A percentile compares a stretch with the other conserved stretches of the same genome.
Evolutionary conservation across 495 filamentous ascomycete species (phyloP).

Genomic region (Talaromyces proteolyticus): DNA sequence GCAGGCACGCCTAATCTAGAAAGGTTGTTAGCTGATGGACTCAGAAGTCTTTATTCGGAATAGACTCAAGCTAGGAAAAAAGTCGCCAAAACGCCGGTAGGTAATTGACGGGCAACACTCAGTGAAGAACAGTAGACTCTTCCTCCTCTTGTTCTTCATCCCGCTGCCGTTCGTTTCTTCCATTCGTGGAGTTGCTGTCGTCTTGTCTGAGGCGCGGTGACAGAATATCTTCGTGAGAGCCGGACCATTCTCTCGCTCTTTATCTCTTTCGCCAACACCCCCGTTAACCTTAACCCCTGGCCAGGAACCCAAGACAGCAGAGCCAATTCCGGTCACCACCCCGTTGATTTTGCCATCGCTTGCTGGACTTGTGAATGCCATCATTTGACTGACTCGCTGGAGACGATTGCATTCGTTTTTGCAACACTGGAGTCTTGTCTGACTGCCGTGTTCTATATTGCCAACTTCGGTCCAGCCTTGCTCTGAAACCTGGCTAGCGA

Average conservation of each 20-base stretch:
- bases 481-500: no score
- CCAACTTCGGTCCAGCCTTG: no score
- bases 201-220: slow-evolving; percentile 2
- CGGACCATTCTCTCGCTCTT: slow-evolving; percentile 1
- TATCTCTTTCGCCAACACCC: background rate
- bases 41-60: background rate
- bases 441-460: no score
- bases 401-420: background rate
- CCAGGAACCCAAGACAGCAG: slow-evolving; percentile 8
- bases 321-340: background rate
- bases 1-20: slow-evolving; percentile 1
- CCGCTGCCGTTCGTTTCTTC: slow-evolving; percentile 7
- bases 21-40: slow-evolving; percentile 3
- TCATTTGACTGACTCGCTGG: background rate
- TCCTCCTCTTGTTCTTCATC: background rate
- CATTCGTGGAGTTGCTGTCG: background rate
- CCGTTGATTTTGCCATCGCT: slow-evolving; percentile 16
- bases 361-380: slow-evolving; percentile 28
- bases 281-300: slow-evolving; percentile 9
- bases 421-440: background rate
- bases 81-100: background rate
- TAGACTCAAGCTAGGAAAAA: slow-evolving; percentile 2
- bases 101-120: background rate
- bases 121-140: background rate
- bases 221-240: background rate